phyloP scores from a whole-genome alignment of 106 monocot genomes.

The Dendrobium nobile region DNA sequence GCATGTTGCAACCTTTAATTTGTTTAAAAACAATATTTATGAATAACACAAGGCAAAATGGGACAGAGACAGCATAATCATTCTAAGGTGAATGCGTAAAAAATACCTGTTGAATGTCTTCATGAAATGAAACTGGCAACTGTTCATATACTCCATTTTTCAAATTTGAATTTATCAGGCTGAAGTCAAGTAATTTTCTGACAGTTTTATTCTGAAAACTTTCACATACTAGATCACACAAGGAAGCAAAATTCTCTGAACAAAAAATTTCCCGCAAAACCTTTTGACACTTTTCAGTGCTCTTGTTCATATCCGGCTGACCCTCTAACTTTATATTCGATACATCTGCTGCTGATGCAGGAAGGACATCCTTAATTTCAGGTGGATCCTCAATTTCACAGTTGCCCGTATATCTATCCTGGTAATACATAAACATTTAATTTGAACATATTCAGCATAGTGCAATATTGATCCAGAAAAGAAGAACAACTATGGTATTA shows the following conservation, averaged over 20 bases:
- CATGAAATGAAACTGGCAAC: conserved; percentile 31
- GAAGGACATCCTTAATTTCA: not conserved
- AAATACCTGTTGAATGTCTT: conserved; percentile 69
- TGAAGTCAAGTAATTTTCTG: conserved; percentile 39
- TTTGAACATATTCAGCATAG: not conserved
- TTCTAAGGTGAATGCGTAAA: not conserved
- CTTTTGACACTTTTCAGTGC: conserved; percentile 47
- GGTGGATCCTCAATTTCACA: conserved; percentile 3
- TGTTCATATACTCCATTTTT: conserved; percentile 54
- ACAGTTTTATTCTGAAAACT: conserved; percentile 37
- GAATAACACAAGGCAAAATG: not conserved
- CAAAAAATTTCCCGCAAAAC: conserved; percentile 47
- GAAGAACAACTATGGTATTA: conserved; percentile 17
- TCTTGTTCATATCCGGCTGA: conserved; percentile 16
- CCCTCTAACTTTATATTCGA: conserved; percentile 10
- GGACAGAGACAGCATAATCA: not conserved
- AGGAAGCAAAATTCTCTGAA: conserved; percentile 58
- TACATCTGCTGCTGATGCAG: not conserved
- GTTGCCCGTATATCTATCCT: conserved; percentile 19
- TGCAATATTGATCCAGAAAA: not conserved
- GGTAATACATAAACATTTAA: conserved; percentile 11
- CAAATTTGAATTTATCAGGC: conserved; percentile 48
- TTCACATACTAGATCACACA: conserved; percentile 62
- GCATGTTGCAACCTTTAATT: too few relatives aligned
- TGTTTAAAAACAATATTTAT: too few relatives aligned